phyloP scores from a whole-genome alignment of 169 alveolate species.

The Plasmodium billcollinsi region DNA sequence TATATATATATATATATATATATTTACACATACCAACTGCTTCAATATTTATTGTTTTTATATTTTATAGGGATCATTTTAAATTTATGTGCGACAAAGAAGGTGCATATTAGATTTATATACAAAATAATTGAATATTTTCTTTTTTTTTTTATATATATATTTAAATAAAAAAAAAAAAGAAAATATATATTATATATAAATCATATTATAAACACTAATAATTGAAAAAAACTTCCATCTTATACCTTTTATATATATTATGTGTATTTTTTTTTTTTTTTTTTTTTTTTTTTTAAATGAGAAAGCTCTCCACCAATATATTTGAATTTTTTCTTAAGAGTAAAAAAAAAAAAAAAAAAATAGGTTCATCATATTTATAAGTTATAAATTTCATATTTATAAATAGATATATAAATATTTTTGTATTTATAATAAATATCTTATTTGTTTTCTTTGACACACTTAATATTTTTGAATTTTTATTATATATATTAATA shows the following conservation, averaged over 20 bases:
- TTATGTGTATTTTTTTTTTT: slow-evolving; percentile 1
- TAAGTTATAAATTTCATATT: slow-evolving; percentile 38
- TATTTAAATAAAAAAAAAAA: background rate
- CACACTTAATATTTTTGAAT: slow-evolving; percentile 24
- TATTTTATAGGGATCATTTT: slow-evolving; percentile 61
- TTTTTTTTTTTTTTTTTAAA: slow-evolving; percentile 6
- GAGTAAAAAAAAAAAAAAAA: too few species aligned
- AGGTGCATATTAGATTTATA: slow-evolving; percentile 39
- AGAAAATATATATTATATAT: background rate
- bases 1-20: background rate
- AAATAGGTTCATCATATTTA: too few species aligned
- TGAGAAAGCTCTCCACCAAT: slow-evolving; percentile 35
- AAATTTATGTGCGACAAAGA: slow-evolving; percentile 76
- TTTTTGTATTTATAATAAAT: slow-evolving; percentile 20
- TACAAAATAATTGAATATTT: background rate
- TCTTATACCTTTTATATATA: too few species aligned
- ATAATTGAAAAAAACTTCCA: too few species aligned
- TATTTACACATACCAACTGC: too few species aligned
- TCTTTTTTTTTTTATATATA: slow-evolving; percentile 8
- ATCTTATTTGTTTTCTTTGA: slow-evolving; percentile 36
- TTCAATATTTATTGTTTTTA: background rate
- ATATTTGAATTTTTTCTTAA: slow-evolving; percentile 10
- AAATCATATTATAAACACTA: too few species aligned
- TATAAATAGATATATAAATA: slow-evolving; percentile 1
- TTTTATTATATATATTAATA: slow-evolving; percentile 8